Conservation (phyloP, 345 rosid species). For the Populus euphratica region DNA sequence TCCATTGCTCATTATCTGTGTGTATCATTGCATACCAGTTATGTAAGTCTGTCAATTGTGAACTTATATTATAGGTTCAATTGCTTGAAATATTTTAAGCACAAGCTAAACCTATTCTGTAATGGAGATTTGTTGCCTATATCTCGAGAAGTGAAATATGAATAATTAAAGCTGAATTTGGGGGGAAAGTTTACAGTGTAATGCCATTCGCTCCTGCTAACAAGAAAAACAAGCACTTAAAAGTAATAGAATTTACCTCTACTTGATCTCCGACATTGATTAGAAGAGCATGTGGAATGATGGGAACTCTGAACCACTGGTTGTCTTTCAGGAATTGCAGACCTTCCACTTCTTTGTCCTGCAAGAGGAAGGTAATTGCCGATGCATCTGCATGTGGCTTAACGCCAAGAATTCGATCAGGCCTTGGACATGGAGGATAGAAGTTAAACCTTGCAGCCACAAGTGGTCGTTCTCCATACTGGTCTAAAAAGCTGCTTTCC, state of each 20-base stretch:
- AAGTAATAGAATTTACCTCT: neutral
- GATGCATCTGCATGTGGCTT: slow-evolving; percentile 66
- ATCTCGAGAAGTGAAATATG: neutral
- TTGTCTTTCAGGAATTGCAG: slow-evolving; percentile 50
- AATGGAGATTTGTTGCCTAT: neutral
- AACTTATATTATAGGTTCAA: neutral
- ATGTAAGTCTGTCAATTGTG: neutral
- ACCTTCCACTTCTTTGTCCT: slow-evolving; percentile 57
- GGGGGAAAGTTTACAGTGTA: neutral
- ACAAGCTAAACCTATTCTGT: neutral
- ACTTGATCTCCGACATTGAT: slow-evolving; percentile 53
- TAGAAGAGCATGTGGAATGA: slow-evolving; percentile 41
- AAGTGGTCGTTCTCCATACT: slow-evolving; percentile 37
- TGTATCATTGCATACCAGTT: neutral
- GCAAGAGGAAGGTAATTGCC: slow-evolving; percentile 51
- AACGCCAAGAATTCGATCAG: slow-evolving; percentile 45
- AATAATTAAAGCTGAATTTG: neutral
- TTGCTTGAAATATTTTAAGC: neutral
- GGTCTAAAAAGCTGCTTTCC: slow-evolving; percentile 41
- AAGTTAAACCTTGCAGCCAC: slow-evolving; percentile 50
- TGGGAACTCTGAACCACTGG: slow-evolving; percentile 49
- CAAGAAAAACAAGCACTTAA: neutral
- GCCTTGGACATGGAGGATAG: slow-evolving; percentile 61
- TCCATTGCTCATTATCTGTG: slow-evolving; percentile 60
- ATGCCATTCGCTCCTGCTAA: neutral